A percentile compares a stretch with the other conserved stretches of the same genome.
Conservation (phyloP, 2,329 filamentous ascomycete genomes). For the Fusarium sp. region DNA sequence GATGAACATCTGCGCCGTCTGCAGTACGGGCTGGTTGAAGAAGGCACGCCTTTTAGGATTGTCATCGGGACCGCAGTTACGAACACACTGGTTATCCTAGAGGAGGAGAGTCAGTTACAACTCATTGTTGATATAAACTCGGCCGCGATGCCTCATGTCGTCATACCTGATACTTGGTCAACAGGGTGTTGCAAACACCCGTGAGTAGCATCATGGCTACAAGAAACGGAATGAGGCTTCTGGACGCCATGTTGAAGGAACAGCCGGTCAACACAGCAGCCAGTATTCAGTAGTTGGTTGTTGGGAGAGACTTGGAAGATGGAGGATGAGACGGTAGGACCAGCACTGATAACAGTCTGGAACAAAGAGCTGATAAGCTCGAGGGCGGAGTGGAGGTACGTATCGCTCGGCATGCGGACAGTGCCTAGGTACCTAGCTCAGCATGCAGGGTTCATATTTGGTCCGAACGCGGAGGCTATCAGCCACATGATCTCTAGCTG, state of each 20-base stretch:
- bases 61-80: slow-evolving; percentile 78
- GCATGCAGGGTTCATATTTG: slow-evolving; percentile 20
- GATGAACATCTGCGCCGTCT: slow-evolving; percentile 98
- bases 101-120: slow-evolving; percentile 8
- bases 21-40: slow-evolving; percentile 96
- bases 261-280: slow-evolving; percentile 3
- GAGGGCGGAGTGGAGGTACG: slow-evolving; percentile 22
- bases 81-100: slow-evolving; percentile 95
- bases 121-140: neutral
- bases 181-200: slow-evolving; percentile 93
- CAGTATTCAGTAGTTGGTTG: slow-evolving; percentile 13
- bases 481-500: no score
- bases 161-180: slow-evolving; percentile 93
- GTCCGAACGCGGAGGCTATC: slow-evolving; percentile 16
- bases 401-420: neutral
- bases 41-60: slow-evolving; percentile 72
- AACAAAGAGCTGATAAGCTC: slow-evolving; percentile 42
- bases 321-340: slow-evolving; percentile 6
- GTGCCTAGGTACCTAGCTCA: neutral
- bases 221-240: slow-evolving; percentile 80
- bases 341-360: slow-evolving; percentile 18
- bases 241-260: slow-evolving; percentile 70
- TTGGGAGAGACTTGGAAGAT: slow-evolving; percentile 12
- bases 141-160: slow-evolving; percentile 12
- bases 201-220: slow-evolving; percentile 97